phyloP scores from a whole-genome alignment of 1,284 basidiomycete genomes.

The Schizophyllum commune region DNA sequence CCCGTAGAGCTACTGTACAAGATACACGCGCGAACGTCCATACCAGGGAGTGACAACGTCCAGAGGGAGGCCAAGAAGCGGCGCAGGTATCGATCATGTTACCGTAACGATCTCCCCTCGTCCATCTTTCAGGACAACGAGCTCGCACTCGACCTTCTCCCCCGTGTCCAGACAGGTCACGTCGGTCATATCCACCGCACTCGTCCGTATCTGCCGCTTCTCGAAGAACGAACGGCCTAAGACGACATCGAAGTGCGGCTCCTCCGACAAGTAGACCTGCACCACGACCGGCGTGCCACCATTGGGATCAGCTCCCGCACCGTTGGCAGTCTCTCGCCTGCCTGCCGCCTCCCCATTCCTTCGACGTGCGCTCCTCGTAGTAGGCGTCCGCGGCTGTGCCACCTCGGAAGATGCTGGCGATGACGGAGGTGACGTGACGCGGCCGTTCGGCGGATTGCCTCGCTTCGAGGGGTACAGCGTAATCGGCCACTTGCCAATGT shows the following conservation, averaged over 20 bases:
- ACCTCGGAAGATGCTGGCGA: no score
- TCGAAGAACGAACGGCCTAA: slow-evolving; percentile 94
- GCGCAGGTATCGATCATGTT: slow-evolving; percentile 31
- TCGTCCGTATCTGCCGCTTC: slow-evolving; percentile 77
- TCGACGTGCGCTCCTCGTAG: neutral
- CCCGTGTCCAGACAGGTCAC: slow-evolving; percentile 92
- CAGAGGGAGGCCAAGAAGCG: no score
- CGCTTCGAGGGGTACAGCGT: slow-evolving; percentile 38
- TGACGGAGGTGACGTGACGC: slow-evolving; percentile 16
- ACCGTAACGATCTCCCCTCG: slow-evolving; percentile 84
- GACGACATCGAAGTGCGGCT: slow-evolving; percentile 95
- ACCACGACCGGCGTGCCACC: slow-evolving; percentile 17
- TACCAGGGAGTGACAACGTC: no score
- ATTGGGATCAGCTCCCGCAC: neutral
- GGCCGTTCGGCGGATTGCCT: slow-evolving; percentile 19
- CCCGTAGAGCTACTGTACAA: no score
- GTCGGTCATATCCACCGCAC: slow-evolving; percentile 80
- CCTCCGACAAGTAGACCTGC: slow-evolving; percentile 81
- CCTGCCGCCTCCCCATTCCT: neutral
- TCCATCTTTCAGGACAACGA: slow-evolving; percentile 85
- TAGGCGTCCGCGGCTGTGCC: no score
- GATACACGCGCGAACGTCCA: no score
- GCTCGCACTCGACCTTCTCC: slow-evolving; percentile 88
- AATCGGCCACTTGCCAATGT: slow-evolving; percentile 76
- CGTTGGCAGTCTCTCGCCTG: neutral